Evolutionary conservation across 2,329 filamentous ascomycete species (phyloP), one percentile per base, ranked within the genome.

Genomic region (Pseudogymnoascus sp.): DNA sequence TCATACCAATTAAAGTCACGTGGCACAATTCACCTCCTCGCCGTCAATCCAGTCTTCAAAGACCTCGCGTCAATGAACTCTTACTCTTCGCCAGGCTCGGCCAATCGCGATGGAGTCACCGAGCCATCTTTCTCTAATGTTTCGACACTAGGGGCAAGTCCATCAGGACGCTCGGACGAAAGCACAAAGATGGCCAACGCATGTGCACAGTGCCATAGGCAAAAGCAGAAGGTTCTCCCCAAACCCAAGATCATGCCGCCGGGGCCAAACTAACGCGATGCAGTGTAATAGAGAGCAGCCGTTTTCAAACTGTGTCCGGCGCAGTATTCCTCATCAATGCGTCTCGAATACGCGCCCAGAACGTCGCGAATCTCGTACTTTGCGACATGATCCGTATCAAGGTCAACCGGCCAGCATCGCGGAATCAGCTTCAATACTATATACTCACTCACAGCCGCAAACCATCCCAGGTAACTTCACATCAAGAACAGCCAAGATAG

Each of bases 141-240:
- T 29, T 29, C 29, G 24, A 50, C 44, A 50, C 24, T 10, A 10
- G 44, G 24, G 24, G 14, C 13, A 50, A 50, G 44, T 50, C 24
- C 44, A 50, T 13, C 44, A 50, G 44, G 21, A 26, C 13, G 44
- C 44, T 50, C 44, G 16, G 44, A 50, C 24, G 44, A 50, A 29
- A 29, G 44, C 21, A 65, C 10, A n/a, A 63, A 40, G 24, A 68
- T 62, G 44, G 63, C 61, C 3, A 64, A 61, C 38, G 63, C 56
- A 24, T 64, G 63, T 44, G 26, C 61, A 13, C 61, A 64, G 21
- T 64, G 63, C 35, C 63, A 62, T 24, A 21, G 60, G 40, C 63
- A 62, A 35, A 64, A 64, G 21, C 63, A 62, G 24, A 63, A 61
- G 56, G 62, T 62, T 53, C 6, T 40, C 26, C 14, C 40, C 19